A percentile compares a stretch with the other conserved stretches of the same genome.
Evolutionary conservation across 345 rosid species (phyloP).

Genomic region (Eucalyptus albens): DNA sequence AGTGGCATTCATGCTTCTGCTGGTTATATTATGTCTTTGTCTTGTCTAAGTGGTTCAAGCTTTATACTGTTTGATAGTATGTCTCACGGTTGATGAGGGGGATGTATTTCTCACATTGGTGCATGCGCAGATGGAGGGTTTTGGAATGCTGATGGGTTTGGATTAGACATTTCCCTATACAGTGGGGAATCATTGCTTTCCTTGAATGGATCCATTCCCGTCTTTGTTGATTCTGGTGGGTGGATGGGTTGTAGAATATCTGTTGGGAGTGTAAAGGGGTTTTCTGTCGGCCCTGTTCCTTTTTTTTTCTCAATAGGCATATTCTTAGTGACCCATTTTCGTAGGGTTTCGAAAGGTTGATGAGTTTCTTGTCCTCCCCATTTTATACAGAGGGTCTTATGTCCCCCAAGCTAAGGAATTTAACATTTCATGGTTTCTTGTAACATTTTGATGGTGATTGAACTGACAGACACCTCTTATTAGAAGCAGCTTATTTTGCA

Average conservation of each 20-base stretch:
- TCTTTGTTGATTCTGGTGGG: background rate
- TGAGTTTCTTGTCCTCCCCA: background rate
- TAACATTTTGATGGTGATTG: conserved; percentile 13
- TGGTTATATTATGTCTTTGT: conserved; percentile 3
- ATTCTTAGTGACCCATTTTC: conserved; percentile 16
- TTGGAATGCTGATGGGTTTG: conserved; percentile 14
- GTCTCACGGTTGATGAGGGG: conserved; percentile 3
- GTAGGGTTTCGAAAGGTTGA: conserved; percentile 5
- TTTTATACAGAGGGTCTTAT: background rate
- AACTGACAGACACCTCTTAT: background rate
- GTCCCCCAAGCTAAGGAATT: background rate
- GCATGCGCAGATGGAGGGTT: conserved; percentile 9
- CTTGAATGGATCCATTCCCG: background rate
- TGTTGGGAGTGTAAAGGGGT: conserved; percentile 7
- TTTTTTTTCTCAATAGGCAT: conserved; percentile 8
- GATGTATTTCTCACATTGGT: conserved; percentile 9
- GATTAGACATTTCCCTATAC: background rate
- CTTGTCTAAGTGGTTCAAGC: conserved; percentile 2
- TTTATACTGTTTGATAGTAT: conserved; percentile 3
- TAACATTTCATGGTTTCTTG: background rate
- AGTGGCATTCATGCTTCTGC: background rate
- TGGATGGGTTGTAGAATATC: conserved; percentile 20
- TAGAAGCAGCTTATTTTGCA: background rate
- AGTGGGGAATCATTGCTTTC: background rate
- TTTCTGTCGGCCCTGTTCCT: background rate